Percentiles rank a stretch among this genome's conserved stretches.
Evolutionary conservation across 768 basidiomycete genomes (phyloP).

Genomic region (Cantharellus cinnabarinus): DNA sequence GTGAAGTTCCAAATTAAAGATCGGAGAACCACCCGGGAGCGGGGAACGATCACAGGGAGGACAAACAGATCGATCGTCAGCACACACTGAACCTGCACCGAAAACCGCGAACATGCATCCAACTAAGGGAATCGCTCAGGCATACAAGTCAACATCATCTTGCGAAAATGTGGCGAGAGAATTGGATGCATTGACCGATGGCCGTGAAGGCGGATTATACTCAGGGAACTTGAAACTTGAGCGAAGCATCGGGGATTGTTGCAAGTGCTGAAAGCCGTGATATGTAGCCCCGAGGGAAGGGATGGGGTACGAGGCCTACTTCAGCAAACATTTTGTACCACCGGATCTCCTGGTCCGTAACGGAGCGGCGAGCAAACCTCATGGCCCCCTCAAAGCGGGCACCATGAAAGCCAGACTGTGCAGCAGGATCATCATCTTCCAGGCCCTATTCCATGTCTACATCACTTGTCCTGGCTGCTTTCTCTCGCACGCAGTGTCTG

Average conservation of each 20-base stretch:
- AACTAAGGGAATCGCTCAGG: background rate
- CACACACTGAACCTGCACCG: too few relatives aligned
- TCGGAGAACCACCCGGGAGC: too few relatives aligned
- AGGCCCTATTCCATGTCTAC: conserved; percentile 47
- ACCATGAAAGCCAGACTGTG: conserved; percentile 39
- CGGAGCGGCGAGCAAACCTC: conserved; percentile 91
- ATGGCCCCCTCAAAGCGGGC: conserved; percentile 98
- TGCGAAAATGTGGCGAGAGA: conserved; percentile 62
- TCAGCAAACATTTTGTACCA: conserved; percentile 98
- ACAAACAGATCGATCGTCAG: too few relatives aligned
- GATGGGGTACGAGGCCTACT: conserved; percentile 21
- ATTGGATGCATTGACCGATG: conserved; percentile 20
- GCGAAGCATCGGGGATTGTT: conserved; percentile 82
- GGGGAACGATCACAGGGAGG: too few relatives aligned
- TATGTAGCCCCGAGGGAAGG: conserved; percentile 1
- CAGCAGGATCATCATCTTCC: conserved; percentile 78
- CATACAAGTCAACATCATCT: conserved; percentile 83
- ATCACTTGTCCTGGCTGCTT: conserved; percentile 50
- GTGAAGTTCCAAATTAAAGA: too few relatives aligned
- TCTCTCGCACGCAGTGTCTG: conserved; percentile 57
- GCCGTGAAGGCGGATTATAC: conserved; percentile 17
- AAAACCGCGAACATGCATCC: too few relatives aligned
- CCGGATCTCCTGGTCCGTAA: conserved; percentile 89
- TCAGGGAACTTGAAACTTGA: conserved; percentile 99
- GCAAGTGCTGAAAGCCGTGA: conserved; percentile 39